Evolutionary conservation across 139 green algal species (phyloP), one percentile per base, ranked within the genome.

Genomic region (Haematococcus lacustris): DNA sequence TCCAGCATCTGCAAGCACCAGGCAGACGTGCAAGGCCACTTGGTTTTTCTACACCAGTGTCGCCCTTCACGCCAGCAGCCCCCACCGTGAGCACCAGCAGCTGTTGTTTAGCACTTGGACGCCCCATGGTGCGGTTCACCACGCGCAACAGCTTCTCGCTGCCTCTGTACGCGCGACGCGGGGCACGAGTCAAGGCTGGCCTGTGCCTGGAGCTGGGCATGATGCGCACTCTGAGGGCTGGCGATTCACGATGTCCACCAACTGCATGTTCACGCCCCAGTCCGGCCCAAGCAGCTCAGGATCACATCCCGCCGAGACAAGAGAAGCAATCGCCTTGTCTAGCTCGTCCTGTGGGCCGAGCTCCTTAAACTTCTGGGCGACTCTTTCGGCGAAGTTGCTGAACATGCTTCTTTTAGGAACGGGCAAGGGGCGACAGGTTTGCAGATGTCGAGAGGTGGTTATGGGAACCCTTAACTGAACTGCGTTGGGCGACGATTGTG

Each of bases 191-290:
- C 59, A 32, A 6, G 21, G 13, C 25, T 33, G 30, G 17, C 17
- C 59, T n/a, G 23, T 38, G 59, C 59, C 23, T 50, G 0, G 34
- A 35, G 2, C 33, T 74, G 41, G 53, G 13, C 13, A 13, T 34
- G 28, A 13, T 34, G 28, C 59, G 60, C 39, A 74, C 63, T 60
- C 39, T 1, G 73, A 76, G 25, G 86, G 41, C 21, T 51, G 51
- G 76, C n/a, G n/a, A n/a, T 87, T 88, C 23, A 90, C 68, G 0
- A 75, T 57, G 71, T 90, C 85, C 3, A 88, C 76, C 2, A 86
- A 64, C 47, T 81, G 78, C 35, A 90, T 66, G 66, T 84, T 88
- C 1, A 70, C n/a, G 9, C 38, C 67, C 85, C 80, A 87, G 41
- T 90, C 85, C 1, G 82, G 76, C 1, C 67, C 71, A 21, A 80